phyloP scores from a whole-genome alignment of 2,329 filamentous ascomycete genomes.

The Orbilia ellipsospora region DNA sequence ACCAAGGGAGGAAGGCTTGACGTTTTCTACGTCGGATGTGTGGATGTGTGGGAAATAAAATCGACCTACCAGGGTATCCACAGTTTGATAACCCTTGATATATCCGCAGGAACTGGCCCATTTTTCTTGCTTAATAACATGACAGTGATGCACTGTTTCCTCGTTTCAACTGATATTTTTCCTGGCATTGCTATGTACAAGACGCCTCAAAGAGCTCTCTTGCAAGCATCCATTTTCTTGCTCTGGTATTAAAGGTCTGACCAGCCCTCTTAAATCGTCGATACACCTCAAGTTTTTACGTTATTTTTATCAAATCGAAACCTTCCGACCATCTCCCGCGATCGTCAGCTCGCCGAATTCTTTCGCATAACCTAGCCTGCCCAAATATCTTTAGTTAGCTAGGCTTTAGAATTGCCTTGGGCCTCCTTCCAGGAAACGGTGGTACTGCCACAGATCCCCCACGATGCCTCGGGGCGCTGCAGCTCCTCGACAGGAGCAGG shows the following conservation, averaged over 20 bases:
- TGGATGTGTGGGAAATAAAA: slow-evolving; percentile 15
- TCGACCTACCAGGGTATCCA: slow-evolving; percentile 43
- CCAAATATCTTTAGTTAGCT: slow-evolving; percentile 1
- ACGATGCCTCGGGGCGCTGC: slow-evolving; percentile 51
- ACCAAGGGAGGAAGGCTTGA: slow-evolving; percentile 12
- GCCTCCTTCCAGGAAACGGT: slow-evolving; percentile 8
- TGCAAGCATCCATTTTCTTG: slow-evolving; percentile 6
- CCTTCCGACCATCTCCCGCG: slow-evolving; percentile 33
- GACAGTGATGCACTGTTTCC: background rate
- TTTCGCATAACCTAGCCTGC: slow-evolving; percentile 2
- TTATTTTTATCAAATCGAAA: slow-evolving; percentile 54
- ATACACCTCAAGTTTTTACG: slow-evolving; percentile 31
- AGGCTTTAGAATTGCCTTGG: slow-evolving; percentile 9
- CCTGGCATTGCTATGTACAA: slow-evolving; percentile 24
- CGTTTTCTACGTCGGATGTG: background rate
- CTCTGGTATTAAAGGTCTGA: slow-evolving; percentile 11
- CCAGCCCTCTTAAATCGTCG: slow-evolving; percentile 31
- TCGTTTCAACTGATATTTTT: slow-evolving; percentile 28
- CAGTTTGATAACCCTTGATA: slow-evolving; percentile 53
- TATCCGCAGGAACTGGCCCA: slow-evolving; percentile 37
- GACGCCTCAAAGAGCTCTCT: slow-evolving; percentile 31
- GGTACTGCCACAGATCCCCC: slow-evolving; percentile 7
- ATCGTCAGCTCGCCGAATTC: slow-evolving; percentile 51
- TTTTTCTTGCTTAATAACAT: slow-evolving; percentile 35
- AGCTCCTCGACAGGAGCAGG: slow-evolving; percentile 50